These are phyloP conservation scores for Gossypium anomalum DNA, from an alignment of 345 rosid genomes.

Conservation along the genomic window DNA sequence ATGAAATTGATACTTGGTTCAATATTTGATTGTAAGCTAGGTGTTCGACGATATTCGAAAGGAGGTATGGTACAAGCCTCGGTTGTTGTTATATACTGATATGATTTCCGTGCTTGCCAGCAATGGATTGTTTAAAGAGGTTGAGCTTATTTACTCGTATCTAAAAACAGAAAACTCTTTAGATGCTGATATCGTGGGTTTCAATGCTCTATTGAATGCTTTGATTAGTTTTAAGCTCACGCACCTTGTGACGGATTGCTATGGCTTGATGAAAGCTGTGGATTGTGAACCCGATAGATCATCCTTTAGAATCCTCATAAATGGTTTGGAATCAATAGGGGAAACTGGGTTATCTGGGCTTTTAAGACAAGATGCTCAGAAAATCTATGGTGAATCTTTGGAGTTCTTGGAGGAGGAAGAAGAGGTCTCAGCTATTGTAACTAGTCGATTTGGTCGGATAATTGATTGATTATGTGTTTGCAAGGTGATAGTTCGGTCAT, in stretches of 20 bases:
- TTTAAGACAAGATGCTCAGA: conserved; percentile 55
- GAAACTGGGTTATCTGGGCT: conserved; percentile 37
- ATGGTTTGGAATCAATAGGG: conserved; percentile 52
- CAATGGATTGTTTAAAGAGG: conserved; percentile 44
- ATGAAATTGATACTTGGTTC: neutral
- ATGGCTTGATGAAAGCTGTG: conserved; percentile 47
- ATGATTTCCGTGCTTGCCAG: conserved; percentile 49
- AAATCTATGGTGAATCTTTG: conserved; percentile 51
- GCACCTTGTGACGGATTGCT: conserved; percentile 54
- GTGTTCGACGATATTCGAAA: conserved; percentile 65
- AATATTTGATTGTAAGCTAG: conserved; percentile 25
- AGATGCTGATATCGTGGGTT: conserved; percentile 47
- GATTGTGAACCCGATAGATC: conserved; percentile 70
- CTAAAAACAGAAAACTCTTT: conserved; percentile 45
- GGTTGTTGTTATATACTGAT: conserved; percentile 49
- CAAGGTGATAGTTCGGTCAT: neutral
- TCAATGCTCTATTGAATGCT: conserved; percentile 46
- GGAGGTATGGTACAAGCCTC: conserved; percentile 76
- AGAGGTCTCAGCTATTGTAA: conserved; percentile 11
- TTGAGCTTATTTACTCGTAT: conserved; percentile 33
- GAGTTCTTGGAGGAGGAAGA: conserved; percentile 46
- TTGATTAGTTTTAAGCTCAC: conserved; percentile 37
- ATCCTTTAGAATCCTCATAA: conserved; percentile 47
- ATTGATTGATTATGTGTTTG: neutral
- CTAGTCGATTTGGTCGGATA: neutral